Conservation (phyloP, 2,329 filamentous ascomycete genomes). For the Sporothrix humicola region DNA sequence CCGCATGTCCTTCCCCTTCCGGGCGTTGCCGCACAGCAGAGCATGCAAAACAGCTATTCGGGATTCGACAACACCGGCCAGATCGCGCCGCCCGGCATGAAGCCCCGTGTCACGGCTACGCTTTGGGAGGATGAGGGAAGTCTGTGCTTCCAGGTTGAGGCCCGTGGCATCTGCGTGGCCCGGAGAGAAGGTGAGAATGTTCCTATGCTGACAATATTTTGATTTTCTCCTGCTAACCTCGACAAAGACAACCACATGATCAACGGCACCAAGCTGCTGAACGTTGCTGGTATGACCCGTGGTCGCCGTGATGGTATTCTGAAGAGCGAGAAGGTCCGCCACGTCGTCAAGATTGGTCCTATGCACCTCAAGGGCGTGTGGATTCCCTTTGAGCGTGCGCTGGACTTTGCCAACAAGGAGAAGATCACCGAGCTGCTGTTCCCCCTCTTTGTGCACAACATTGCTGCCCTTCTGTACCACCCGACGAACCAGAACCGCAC, state of each 20-base stretch:
- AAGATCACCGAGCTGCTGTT: slow-evolving; percentile 97
- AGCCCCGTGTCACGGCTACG: slow-evolving; percentile 93
- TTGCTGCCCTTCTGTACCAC: slow-evolving; percentile 90
- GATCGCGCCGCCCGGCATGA: slow-evolving; percentile 89
- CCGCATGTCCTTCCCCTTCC: slow-evolving; percentile 74
- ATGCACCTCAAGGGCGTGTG: slow-evolving; percentile 99
- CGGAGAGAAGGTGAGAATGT: slow-evolving; percentile 76
- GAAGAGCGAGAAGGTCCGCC: slow-evolving; percentile 95
- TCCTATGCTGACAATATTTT: not conserved
- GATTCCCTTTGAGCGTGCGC: slow-evolving; percentile 97
- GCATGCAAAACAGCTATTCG: slow-evolving; percentile 61
- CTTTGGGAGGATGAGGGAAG: slow-evolving; percentile 98
- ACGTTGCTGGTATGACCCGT: slow-evolving; percentile 97
- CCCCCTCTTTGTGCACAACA: slow-evolving; percentile 96
- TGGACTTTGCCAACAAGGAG: slow-evolving; percentile 99
- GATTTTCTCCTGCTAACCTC: slow-evolving; percentile 7
- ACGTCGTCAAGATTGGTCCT: slow-evolving; percentile 97
- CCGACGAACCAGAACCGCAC: slow-evolving; percentile 84
- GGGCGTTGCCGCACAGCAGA: slow-evolving; percentile 55
- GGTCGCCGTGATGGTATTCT: slow-evolving; percentile 93
- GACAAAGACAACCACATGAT: slow-evolving; percentile 96
- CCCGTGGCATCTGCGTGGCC: slow-evolving; percentile 93
- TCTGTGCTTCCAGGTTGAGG: slow-evolving; percentile 96
- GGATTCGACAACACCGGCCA: slow-evolving; percentile 86
- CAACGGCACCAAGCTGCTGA: slow-evolving; percentile 95